Base-by-base conservation (phyloP, 2,329 filamentous ascomycete species). In the Trichoderma citrinoviride region DNA sequence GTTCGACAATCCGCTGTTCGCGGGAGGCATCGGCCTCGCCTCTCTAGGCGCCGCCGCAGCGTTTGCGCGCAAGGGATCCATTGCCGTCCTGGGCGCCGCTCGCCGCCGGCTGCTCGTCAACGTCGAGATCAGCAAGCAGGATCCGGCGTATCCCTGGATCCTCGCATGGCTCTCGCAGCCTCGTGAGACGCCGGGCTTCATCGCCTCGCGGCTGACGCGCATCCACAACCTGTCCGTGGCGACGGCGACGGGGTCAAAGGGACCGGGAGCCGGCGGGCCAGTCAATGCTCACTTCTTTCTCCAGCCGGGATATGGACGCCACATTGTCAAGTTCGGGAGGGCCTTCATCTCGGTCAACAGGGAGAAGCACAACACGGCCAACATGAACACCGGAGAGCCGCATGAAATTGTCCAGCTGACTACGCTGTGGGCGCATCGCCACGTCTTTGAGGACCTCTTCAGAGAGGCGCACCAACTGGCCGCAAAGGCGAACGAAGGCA, bases 361-460 rank as follows among this genome's bases (percentile, higher is more conserved):
- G 61, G 89, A 96, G 75, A 92, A 96, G 70, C 92, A 96, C 75
- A 85, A 84, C 43, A 95, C 93, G 64, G 89, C 91, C 1, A 91
- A 94, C 72, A 85, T 90, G 72, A 87, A 87, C 56, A 93, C 90
- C 27, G 95, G 94, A 65, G 90, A 92, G 70, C 95, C 95, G 1
- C 96, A 97, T 81, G 95, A 99, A 79, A 96, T 93, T 0, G 85
- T 99, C 55, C 95, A 92, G 65, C 80, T 99, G 66, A 98, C 94
- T 3, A 94, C 95, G 1, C 83, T 99, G 14, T 98, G 96, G 81
- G 85, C 91, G 54, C 90, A 97, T 70, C 90, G 93, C 3, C 87
- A 94, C 71, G 86, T 98, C 15, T 97, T 99, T 72, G 91, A 96
- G 74, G 87, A 92, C 23, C 87, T 99, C 15, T 97, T 99, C 72